Conservation (phyloP, 2,329 filamentous ascomycete species). For the Hymenoscyphus occultus region DNA sequence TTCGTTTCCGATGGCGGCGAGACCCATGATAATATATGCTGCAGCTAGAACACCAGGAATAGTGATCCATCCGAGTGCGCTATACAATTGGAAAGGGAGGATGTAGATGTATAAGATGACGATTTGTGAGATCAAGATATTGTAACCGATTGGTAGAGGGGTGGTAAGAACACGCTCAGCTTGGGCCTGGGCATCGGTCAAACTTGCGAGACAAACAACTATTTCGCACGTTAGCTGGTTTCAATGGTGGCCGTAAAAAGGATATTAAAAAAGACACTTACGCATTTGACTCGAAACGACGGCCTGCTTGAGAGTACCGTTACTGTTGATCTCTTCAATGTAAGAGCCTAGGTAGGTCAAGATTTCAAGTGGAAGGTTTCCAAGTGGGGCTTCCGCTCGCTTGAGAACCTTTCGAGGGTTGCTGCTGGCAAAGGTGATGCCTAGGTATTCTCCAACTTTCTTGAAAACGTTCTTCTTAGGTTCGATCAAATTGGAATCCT, state of each 20-base stretch:
- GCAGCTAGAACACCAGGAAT: constrained; percentile 72
- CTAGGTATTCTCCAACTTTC: constrained; percentile 67
- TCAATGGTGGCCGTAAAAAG: constrained; percentile 31
- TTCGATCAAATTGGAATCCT: constrained; percentile 41
- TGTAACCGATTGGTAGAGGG: constrained; percentile 78
- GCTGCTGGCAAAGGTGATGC: constrained; percentile 70
- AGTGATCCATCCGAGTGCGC: constrained; percentile 64
- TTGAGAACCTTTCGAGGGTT: constrained; percentile 80
- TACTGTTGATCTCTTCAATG: constrained; percentile 29
- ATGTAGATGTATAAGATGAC: constrained; percentile 81
- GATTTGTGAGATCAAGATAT: constrained; percentile 81
- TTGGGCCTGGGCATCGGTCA: constrained; percentile 71
- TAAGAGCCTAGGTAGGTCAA: constrained; percentile 62
- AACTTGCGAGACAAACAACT: constrained; percentile 45
- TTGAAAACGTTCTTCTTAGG: constrained; percentile 49
- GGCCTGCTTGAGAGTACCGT: constrained; percentile 37
- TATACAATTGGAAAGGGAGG: constrained; percentile 76
- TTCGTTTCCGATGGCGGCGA: constrained; percentile 72
- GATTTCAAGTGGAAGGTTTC: constrained; percentile 82
- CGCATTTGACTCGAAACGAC: constrained; percentile 32
- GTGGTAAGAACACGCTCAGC: constrained; percentile 79
- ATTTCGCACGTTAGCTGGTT: constrained; percentile 8
- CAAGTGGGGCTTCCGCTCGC: constrained; percentile 66
- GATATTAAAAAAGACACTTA: constrained; percentile 16
- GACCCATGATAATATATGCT: constrained; percentile 79